These are phyloP conservation scores for Ophiostoma ulmi DNA, from an alignment of 2,329 filamentous ascomycete genomes.

Conservation along the genomic window DNA sequence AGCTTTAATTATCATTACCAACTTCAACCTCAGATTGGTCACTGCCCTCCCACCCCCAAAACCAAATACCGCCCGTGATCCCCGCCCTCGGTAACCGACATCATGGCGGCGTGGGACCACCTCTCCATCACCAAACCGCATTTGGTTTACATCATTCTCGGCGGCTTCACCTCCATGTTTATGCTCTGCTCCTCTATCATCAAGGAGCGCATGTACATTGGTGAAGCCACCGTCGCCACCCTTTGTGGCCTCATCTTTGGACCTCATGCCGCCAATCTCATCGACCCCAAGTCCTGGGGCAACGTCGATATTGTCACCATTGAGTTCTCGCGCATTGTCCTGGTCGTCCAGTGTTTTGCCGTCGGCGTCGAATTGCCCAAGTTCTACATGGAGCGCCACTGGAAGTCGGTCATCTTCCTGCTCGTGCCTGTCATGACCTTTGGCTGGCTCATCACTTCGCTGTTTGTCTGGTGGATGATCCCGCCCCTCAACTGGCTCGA, in stretches of 20 bases:
- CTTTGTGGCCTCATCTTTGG: slow-evolving; percentile 85
- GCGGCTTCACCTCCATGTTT: slow-evolving; percentile 94
- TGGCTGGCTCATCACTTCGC: slow-evolving; percentile 86
- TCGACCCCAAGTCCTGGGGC: slow-evolving; percentile 71
- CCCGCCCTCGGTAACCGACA: neutral
- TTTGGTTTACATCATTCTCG: slow-evolving; percentile 96
- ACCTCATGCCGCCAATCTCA: slow-evolving; percentile 74
- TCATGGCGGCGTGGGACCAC: slow-evolving; percentile 76
- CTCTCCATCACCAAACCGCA: slow-evolving; percentile 88
- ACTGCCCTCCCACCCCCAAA: neutral
- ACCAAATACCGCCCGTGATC: neutral
- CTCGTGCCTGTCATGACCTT: slow-evolving; percentile 96
- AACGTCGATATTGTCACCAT: slow-evolving; percentile 81
- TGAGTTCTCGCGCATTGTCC: slow-evolving; percentile 82
- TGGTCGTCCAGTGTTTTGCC: slow-evolving; percentile 89
- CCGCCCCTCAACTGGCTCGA: slow-evolving; percentile 79
- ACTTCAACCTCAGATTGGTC: neutral
- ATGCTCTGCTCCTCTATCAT: slow-evolving; percentile 98
- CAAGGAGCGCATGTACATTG: slow-evolving; percentile 98
- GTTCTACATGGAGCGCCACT: slow-evolving; percentile 97
- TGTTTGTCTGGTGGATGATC: slow-evolving; percentile 92
- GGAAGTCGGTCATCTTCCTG: slow-evolving; percentile 83
- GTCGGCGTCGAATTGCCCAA: slow-evolving; percentile 86
- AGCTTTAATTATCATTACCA: neutral
- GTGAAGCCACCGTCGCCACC: slow-evolving; percentile 91